Percentiles rank a stretch among this genome's conserved stretches.
These are phyloP conservation scores for Cryptosporidium viatorum DNA, from an alignment of 169 alveolate genomes.

Conservation along the genomic window DNA sequence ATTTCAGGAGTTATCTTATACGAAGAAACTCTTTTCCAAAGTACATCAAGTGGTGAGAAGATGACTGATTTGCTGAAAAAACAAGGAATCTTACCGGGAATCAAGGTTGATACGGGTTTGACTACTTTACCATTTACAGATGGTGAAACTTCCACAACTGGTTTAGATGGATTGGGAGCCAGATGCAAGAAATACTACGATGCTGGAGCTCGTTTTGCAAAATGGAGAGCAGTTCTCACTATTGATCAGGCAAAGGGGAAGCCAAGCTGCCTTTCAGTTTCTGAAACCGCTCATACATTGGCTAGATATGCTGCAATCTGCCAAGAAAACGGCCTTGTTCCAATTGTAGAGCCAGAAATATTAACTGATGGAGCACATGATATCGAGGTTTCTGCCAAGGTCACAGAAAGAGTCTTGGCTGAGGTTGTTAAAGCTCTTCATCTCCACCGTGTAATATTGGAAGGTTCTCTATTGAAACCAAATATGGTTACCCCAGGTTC, in stretches of 20 bases:
- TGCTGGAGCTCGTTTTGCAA: conserved; percentile 99
- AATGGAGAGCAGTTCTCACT: conserved; percentile 98
- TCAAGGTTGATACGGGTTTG: conserved; percentile 90
- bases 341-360: conserved; percentile 99
- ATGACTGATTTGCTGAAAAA: conserved; percentile 88
- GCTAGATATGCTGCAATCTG: conserved; percentile 99
- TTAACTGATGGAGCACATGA: conserved; percentile 96
- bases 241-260: conserved; percentile 90
- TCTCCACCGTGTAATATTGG: conserved; percentile 94
- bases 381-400: conserved; percentile 94
- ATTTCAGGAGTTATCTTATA: conserved; percentile 97
- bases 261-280: conserved; percentile 93
- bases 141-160: conserved; percentile 91
- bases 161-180: conserved; percentile 96
- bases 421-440: conserved; percentile 94
- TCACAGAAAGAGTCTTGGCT: conserved; percentile 94
- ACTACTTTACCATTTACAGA: conserved; percentile 80
- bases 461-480: conserved; percentile 97
- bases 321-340: conserved; percentile 97
- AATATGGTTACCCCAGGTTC: conserved; percentile 99
- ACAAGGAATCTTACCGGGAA: conserved; percentile 97
- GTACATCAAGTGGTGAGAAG: conserved; percentile 86
- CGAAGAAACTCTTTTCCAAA: conserved; percentile 98
- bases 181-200: conserved; percentile 95
- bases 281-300: conserved; percentile 95